These are phyloP conservation scores for Candida silvatica DNA, from an alignment of 805 yeast genomes.

Conservation along the genomic window DNA sequence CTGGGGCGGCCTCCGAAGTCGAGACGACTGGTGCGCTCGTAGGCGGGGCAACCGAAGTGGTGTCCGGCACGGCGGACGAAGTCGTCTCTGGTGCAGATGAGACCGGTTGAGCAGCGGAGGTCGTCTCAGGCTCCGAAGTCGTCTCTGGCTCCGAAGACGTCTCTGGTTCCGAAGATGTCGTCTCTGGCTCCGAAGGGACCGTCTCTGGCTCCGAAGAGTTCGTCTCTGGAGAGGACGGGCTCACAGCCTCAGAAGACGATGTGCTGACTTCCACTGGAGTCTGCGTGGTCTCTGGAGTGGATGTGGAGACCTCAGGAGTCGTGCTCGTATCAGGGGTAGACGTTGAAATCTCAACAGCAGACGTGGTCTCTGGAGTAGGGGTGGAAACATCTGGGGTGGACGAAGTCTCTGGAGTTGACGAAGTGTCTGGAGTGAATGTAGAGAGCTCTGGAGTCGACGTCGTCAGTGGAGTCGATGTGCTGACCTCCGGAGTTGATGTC, in stretches of 20 bases:
- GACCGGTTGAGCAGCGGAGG: not conserved
- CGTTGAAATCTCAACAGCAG: not conserved
- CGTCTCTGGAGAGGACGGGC: too few species aligned
- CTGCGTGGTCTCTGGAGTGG: too few species aligned
- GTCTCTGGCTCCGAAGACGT: not conserved
- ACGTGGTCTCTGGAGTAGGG: not conserved
- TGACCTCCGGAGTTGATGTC: not conserved
- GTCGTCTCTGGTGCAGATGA: not conserved
- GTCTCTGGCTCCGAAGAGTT: too few species aligned
- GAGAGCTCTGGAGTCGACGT: not conserved
- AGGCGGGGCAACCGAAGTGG: not conserved
- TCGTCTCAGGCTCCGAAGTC: not conserved
- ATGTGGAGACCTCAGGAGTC: not conserved
- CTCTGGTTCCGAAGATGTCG: not conserved
- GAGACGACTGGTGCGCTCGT: not conserved
- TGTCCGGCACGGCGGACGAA: not conserved
- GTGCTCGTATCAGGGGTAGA: not conserved
- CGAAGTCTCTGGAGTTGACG: not conserved
- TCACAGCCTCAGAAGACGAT: too few species aligned
- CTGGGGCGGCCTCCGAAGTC: not conserved
- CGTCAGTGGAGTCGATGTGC: not conserved
- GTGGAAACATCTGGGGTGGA: not conserved
- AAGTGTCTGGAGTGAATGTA: not conserved
- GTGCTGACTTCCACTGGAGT: too few species aligned
- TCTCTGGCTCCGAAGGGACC: too few species aligned